phyloP scores from a whole-genome alignment of 306 rosid species.

The Begonia masoniana region DNA sequence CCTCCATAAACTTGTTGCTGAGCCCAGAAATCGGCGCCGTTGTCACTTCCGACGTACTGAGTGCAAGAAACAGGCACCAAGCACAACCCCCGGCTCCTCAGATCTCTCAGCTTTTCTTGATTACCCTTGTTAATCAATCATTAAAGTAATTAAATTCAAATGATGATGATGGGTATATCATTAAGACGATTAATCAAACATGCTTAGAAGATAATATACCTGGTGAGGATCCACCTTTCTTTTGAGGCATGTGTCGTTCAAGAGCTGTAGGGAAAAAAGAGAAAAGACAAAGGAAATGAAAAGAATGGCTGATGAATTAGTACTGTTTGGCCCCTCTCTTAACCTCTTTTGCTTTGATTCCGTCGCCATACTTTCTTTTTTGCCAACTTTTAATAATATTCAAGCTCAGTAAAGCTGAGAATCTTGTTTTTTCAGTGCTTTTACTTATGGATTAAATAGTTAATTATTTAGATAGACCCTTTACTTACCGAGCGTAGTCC shows the following conservation, averaged over 20 bases:
- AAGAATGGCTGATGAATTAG: not conserved
- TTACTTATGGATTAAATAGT: not conserved
- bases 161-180: not conserved
- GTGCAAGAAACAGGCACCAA: constrained; percentile 76
- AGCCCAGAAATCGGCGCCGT: constrained; percentile 81
- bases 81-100: constrained; percentile 75
- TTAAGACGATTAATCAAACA: not conserved
- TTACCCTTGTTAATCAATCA: not conserved
- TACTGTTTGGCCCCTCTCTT: not conserved
- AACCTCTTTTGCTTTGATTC: constrained; percentile 6
- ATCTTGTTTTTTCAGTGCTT: constrained; percentile 22
- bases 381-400: not conserved
- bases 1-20: constrained; percentile 45
- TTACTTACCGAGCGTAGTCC: too few species aligned
- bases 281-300: not conserved
- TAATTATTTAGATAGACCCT: too few species aligned
- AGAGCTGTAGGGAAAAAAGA: constrained; percentile 12
- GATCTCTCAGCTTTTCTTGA: constrained; percentile 28
- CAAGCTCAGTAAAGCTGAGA: constrained; percentile 21
- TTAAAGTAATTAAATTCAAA: not conserved
- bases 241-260: constrained; percentile 28
- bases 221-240: constrained; percentile 19
- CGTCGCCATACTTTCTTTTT: not conserved
- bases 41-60: constrained; percentile 58
- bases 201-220: constrained; percentile 5